Evolutionary conservation across 352 stramenopile genomes (phyloP), one percentile per base, ranked within the genome.

Genomic region (Peronospora farinosa): DNA sequence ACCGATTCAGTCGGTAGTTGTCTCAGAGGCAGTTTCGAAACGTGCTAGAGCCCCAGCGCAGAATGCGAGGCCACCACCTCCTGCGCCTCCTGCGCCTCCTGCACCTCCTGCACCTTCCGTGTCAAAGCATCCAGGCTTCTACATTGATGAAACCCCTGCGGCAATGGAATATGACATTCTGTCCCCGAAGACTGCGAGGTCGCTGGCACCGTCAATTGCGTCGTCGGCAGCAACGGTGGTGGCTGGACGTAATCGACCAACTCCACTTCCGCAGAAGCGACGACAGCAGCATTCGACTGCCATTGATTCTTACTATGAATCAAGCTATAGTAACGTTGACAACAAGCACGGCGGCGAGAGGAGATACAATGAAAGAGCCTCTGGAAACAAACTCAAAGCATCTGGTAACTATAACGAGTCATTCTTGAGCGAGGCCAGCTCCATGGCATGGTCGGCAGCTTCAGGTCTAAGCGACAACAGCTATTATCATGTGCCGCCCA

Each of bases 391-490:
- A 11, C 61, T 49, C 17, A 50, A 64, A 28, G 16, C 40, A 13
- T 25, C 36, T 9, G 56, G 28, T 23, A 65, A 60, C 17, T 68
- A 55, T 40, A 40, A 54, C 19, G 60, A 61, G 17, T 68, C 60
- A 10, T 65, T 68, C 17, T 45, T 65, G 33, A 68, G 60, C 30
- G 54, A 68, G 42, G 55, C 54, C 1, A 65, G 48, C 56, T 69
- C 55, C 3, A 69, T 65, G 55, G 57, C 51, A 15, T 69, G 60
- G 60, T 65, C 60, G 2, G 47, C 42, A 15, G 42, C 44, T 15
- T 67, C 59, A 10, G 59, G 45, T 2, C 17, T 65, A 6, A 66
- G 60, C 21, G 56, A 69, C 36, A 51, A 63, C n/a, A 63, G 56
- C 47, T 69, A 65, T 38, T 65, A 69, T 47, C 60, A 57, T 25